Base-by-base conservation (phyloP, 441 rosid genomes). In the Bruguiera hainesii region DNA sequence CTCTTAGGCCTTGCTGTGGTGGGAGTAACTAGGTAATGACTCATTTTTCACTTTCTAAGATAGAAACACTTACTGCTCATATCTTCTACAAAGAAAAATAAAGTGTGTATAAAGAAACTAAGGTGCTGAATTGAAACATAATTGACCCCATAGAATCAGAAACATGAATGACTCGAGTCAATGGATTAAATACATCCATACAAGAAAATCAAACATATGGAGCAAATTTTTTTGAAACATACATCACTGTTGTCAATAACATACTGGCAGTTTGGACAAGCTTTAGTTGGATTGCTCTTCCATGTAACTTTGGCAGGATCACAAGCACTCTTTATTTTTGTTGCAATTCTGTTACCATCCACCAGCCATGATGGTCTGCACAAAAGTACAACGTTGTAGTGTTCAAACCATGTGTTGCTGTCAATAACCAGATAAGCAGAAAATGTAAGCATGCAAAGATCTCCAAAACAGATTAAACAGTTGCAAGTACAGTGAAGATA, bases 171-270 rank as follows among this genome's bases (percentile, higher is more conserved):
- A 42, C 20, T 18, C 21, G 37, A 48, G 8, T 23, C 29, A 28
- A 39, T 16, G 5, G 19, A 39, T 48, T 31, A 46, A 46, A 61
- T 20, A 46, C 42, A 35, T 63, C 20, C 72, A 52, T 52, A 13
- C 49, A 29, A 53, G 16, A 71, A 37, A 15, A 39, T 55, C 37
- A 29, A 53, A 72, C 64, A n/a, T 29, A 51, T 7, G 39, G 50
- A 50, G 57, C 9, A 51, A 70, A 76, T 15, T 26, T 52, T 39
- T 39, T 37, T 70, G 71, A 65, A 23, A 31, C 65, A 39, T 88
- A 91, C 99, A 81, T 94, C 96, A 68, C 81, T 84, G 75, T 91
- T 94, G 79, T 87, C 97, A 63, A 94, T 91, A 71, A 71, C 65
- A 60, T 89, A 83, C 18, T 73, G 79, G 79, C 99, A 94, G 51